Evolutionary conservation across 1,284 basidiomycete genomes (phyloP), one percentile per base, ranked within the genome.

Genomic region (Apiotrichum sp.): DNA sequence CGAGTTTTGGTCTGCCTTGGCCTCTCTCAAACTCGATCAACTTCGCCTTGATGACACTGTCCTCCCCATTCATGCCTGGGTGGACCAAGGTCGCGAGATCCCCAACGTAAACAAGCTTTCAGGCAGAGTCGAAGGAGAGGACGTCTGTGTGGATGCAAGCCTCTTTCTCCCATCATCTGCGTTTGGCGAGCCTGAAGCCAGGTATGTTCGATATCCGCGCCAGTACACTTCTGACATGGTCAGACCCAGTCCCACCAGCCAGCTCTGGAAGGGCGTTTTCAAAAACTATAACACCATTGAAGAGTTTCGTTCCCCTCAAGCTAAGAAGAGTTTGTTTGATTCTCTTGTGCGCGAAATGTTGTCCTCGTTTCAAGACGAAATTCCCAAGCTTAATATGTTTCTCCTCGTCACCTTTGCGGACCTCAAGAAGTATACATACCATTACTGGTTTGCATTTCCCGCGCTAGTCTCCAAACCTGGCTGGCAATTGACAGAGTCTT

Each of bases 401-500:
- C 79, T 97, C 13, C 79, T 96, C 32, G 87, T 98, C 63, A 91
- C 92, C 0, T 98, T 87, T 67, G 89, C 96, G 0, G 96, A 98
- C 74, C 84, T 98, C 58, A 98, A 98, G 80, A 97, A 95, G 75
- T 98, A 95, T 79, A 88, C 87, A 62, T 98, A 91, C 73, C 93
- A 88, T 71, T 97, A 98, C 76, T 98, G 95, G 93, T 97, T 97
- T 67, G 89, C 89, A 0, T 96, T 97, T 73, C 96, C 96, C 0
- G 91, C 92, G 0, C 84, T 98, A 56, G 84, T 87, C 0, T 81
- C 88, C 13, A 89, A 89, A 64, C 91, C 92, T 3, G 83, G 85
- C 0, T 96, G 92, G 92, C 84, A 91, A 75, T 82, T 91, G 56
- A 76, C 79, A 36, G 10, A n/a, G 1, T 22, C 47, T 8, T 5